Evolutionary conservation across 2,329 filamentous ascomycete genomes (phyloP).

Genomic region (Aspergillus flavus): DNA sequence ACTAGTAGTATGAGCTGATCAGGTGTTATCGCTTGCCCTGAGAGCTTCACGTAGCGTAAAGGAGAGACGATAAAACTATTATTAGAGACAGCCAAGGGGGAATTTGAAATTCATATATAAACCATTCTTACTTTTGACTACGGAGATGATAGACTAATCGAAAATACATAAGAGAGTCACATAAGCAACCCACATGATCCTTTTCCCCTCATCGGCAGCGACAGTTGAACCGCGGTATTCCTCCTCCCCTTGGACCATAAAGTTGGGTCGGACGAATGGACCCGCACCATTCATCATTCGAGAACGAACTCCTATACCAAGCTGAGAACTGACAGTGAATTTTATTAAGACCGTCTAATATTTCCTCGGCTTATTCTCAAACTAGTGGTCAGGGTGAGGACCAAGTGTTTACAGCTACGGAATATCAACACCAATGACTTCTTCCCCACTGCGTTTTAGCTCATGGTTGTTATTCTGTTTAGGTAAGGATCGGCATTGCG

Average conservation of each 20-base stretch:
- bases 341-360: not conserved
- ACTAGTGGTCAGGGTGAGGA: not conserved
- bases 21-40: slow-evolving; percentile 1
- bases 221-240: slow-evolving; percentile 3
- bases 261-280: not conserved
- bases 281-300: not conserved
- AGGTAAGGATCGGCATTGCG: not conserved
- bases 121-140: not conserved
- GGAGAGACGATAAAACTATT: not conserved
- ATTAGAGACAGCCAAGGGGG: not conserved
- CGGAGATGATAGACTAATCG: not conserved
- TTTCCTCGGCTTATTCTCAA: not conserved
- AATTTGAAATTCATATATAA: not conserved
- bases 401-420: not conserved
- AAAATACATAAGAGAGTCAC: not conserved
- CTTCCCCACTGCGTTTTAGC: not conserved
- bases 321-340: not conserved
- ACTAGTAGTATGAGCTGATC: not conserved
- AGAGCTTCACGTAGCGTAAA: not conserved
- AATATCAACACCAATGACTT: not conserved
- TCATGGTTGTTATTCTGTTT: not conserved
- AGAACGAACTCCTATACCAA: not conserved
- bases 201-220: not conserved
- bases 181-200: not conserved
- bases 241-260: not conserved